These are phyloP conservation scores for Malassezia dermatis DNA, from an alignment of 1,284 basidiomycete genomes.

Conservation along the genomic window DNA sequence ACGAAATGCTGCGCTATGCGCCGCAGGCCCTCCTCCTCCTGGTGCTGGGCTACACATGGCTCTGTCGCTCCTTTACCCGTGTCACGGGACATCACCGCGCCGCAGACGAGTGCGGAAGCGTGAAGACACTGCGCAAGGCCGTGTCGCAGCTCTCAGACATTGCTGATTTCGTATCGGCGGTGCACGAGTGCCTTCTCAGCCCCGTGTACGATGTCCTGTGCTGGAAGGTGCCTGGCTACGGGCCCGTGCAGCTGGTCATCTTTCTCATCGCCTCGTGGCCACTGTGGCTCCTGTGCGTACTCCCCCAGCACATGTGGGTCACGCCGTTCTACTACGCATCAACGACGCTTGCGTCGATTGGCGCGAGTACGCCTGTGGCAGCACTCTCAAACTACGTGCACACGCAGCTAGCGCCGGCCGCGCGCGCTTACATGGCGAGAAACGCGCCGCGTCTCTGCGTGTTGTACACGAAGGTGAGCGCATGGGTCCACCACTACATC, in stretches of 20 bases:
- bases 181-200: slow-evolving; percentile 23
- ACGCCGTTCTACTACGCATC: slow-evolving; percentile 2
- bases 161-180: slow-evolving; percentile 33
- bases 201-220: slow-evolving; percentile 26
- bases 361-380: not conserved
- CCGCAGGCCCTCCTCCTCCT: slow-evolving; percentile 32
- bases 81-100: slow-evolving; percentile 17
- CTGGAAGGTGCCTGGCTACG: slow-evolving; percentile 26
- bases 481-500: not conserved
- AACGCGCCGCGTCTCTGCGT: slow-evolving; percentile 1
- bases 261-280: slow-evolving; percentile 43
- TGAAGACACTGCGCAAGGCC: slow-evolving; percentile 27
- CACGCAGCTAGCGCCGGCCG: slow-evolving; percentile 14
- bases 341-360: not conserved
- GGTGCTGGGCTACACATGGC: slow-evolving; percentile 27
- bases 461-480: too few relatives aligned
- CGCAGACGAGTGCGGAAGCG: slow-evolving; percentile 19
- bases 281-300: slow-evolving; percentile 35
- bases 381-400: slow-evolving; percentile 4
- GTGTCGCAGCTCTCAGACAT: slow-evolving; percentile 35
- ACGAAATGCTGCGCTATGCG: slow-evolving; percentile 39
- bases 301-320: slow-evolving; percentile 22
- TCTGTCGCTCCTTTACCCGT: slow-evolving; percentile 22
- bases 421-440: slow-evolving; percentile 1
- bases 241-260: slow-evolving; percentile 24